Conservation (phyloP, 176 grass and related monocot genomes). For the Lolium rigidum region DNA sequence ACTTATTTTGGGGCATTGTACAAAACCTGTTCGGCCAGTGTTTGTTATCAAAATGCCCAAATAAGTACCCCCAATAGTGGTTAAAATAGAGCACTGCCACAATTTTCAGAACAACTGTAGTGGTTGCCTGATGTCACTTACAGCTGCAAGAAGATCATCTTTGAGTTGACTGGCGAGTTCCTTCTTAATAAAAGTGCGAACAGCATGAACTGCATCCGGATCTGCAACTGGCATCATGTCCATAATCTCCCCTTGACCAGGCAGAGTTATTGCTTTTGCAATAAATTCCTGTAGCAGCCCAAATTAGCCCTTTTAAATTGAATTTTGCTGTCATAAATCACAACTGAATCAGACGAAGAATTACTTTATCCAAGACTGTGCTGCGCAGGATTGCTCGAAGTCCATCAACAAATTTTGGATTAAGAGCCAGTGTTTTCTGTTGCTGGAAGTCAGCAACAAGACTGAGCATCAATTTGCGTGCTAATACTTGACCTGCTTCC, state of each 20-base stretch:
- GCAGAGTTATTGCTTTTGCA: slow-evolving; percentile 92
- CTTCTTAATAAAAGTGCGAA: slow-evolving; percentile 87
- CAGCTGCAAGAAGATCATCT: slow-evolving; percentile 78
- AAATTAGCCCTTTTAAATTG: slow-evolving; percentile 31
- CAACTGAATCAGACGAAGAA: slow-evolving; percentile 7
- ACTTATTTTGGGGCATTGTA: neutral
- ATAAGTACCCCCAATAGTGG: neutral
- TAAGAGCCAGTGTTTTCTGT: slow-evolving; percentile 74
- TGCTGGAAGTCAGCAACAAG: slow-evolving; percentile 93
- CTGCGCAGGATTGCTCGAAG: slow-evolving; percentile 76
- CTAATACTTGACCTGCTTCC: slow-evolving; percentile 96
- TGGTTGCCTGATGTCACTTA: slow-evolving; percentile 48
- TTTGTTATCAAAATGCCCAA: slow-evolving; percentile 19
- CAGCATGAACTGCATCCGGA: slow-evolving; percentile 97
- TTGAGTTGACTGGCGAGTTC: slow-evolving; percentile 80
- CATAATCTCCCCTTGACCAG: slow-evolving; percentile 99
- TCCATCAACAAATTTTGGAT: slow-evolving; percentile 87
- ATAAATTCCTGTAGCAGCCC: slow-evolving; percentile 81
- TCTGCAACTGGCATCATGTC: slow-evolving; percentile 98
- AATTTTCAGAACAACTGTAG: neutral
- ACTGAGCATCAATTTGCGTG: slow-evolving; percentile 94
- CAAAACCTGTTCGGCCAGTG: neutral
- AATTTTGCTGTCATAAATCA: slow-evolving; percentile 1
- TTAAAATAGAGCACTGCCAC: neutral
- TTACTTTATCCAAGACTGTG: slow-evolving; percentile 86